Conservation (phyloP, 148 eudicot species). For the Silene latifolia region DNA sequence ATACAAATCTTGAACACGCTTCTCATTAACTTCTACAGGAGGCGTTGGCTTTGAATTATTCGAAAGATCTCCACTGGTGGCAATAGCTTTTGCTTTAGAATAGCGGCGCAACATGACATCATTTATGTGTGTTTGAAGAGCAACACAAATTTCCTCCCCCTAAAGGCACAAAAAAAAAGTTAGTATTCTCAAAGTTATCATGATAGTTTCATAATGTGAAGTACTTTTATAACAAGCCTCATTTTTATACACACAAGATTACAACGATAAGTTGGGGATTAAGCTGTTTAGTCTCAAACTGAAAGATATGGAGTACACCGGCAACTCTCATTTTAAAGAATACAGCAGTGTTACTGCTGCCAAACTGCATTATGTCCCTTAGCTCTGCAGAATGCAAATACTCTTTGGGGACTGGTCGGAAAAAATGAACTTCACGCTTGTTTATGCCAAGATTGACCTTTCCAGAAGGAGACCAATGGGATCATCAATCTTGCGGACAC, state of each 20-base stretch:
- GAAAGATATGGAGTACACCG: constrained; percentile 94
- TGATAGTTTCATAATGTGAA: background rate
- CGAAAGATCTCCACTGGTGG: constrained; percentile 60
- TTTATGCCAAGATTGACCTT: constrained; percentile 84
- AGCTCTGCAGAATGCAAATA: constrained; percentile 95
- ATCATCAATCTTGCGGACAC: constrained; percentile 98
- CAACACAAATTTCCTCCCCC: constrained; percentile 99
- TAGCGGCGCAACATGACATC: constrained; percentile 99
- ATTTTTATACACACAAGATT: background rate
- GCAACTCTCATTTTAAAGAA: constrained; percentile 99
- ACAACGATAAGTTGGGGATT: background rate
- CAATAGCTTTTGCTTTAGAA: constrained; percentile 82
- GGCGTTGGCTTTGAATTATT: constrained; percentile 48
- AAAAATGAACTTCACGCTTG: constrained; percentile 99
- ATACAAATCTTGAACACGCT: constrained; percentile 67
- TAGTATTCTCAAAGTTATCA: background rate
- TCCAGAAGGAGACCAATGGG: constrained; percentile 96
- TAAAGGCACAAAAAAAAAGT: constrained; percentile 27
- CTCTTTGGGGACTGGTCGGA: constrained; percentile 97
- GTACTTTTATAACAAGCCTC: background rate
- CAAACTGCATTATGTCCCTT: constrained; percentile 99
- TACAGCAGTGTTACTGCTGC: constrained; percentile 97
- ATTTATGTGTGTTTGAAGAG: constrained; percentile 97
- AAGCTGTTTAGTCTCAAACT: constrained; percentile 99
- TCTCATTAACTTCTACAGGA: constrained; percentile 58